These are phyloP conservation scores for Plicaturopsis crispa DNA, from an alignment of 768 basidiomycete species.

Conservation along the genomic window DNA sequence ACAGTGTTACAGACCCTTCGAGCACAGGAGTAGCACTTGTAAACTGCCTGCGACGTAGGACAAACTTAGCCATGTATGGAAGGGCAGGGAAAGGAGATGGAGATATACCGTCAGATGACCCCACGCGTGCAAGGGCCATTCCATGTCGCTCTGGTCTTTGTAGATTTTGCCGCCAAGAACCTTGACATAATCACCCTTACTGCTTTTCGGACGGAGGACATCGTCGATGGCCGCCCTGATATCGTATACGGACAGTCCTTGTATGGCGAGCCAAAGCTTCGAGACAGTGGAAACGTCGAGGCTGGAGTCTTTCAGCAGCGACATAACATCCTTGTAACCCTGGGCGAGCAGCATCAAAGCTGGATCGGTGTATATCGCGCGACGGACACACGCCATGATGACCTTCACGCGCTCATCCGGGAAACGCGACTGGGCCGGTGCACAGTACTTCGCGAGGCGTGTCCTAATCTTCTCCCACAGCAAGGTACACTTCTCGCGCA, in stretches of 20 bases:
- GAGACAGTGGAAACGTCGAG: conserved; percentile 23
- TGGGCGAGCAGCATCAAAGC: conserved; percentile 29
- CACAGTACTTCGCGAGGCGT: conserved; percentile 24
- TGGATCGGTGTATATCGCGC: conserved; percentile 27
- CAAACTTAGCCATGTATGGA: too few relatives aligned
- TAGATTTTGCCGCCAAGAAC: conserved; percentile 26
- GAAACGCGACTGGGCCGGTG: conserved; percentile 20
- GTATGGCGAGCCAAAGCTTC: conserved; percentile 25
- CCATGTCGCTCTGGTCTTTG: conserved; percentile 17
- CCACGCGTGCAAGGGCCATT: conserved; percentile 27
- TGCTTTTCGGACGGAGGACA: conserved; percentile 17
- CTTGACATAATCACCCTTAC: conserved; percentile 18
- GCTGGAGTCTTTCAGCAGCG: conserved; percentile 19
- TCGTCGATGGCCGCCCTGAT: conserved; percentile 22
- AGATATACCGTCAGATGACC: conserved; percentile 25
- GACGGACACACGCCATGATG: conserved; percentile 27
- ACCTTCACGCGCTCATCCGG: conserved; percentile 25
- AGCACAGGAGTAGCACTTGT: conserved; percentile 23
- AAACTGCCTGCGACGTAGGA: too few relatives aligned
- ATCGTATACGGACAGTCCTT: conserved; percentile 19
- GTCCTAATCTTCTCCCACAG: conserved; percentile 25
- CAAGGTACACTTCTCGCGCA: conserved; percentile 23
- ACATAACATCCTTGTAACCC: conserved; percentile 20
- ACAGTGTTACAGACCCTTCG: conserved; percentile 23
- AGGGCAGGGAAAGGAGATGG: too few relatives aligned